phyloP scores from a whole-genome alignment of 1,139 yeast species.

The Nakaseomyces delphensis region DNA sequence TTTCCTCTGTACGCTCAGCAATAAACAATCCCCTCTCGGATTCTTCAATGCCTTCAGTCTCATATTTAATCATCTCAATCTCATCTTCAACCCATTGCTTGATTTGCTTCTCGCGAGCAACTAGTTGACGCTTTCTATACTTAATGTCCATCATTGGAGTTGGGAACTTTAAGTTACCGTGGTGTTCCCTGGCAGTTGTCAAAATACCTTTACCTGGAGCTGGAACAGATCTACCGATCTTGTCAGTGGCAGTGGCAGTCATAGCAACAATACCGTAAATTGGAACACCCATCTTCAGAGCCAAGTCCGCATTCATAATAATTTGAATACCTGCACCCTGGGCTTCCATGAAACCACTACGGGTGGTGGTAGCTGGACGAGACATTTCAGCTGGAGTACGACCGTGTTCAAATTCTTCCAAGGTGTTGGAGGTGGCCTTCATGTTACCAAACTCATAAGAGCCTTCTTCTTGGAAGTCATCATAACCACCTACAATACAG shows the following conservation, averaged over 20 bases:
- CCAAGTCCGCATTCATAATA: constrained; percentile 90
- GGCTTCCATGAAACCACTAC: constrained; percentile 98
- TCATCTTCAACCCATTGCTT: constrained; percentile 81
- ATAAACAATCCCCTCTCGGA: constrained; percentile 45
- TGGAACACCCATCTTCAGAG: constrained; percentile 97
- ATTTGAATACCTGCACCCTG: constrained; percentile 99
- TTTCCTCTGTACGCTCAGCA: constrained; percentile 80
- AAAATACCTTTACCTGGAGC: constrained; percentile 99
- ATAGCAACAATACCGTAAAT: constrained; percentile 90
- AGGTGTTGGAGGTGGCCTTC: constrained; percentile 93
- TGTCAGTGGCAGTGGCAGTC: constrained; percentile 95
- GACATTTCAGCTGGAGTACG: constrained; percentile 99
- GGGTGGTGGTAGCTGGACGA: constrained; percentile 91
- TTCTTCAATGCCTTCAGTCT: constrained; percentile 49
- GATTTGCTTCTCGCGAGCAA: constrained; percentile 68
- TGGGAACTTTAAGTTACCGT: constrained; percentile 72
- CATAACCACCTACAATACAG: constrained; percentile 96
- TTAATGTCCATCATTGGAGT: constrained; percentile 78
- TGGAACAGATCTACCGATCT: constrained; percentile 97
- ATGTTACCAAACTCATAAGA: constrained; percentile 96
- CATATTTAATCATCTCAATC: constrained; percentile 60
- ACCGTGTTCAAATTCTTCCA: constrained; percentile 84
- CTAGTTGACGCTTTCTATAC: constrained; percentile 90
- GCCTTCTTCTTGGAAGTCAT: constrained; percentile 99
- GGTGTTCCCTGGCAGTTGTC: constrained; percentile 94